Conservation (phyloP, 2,329 filamentous ascomycete species). For the Thelonectria blattea region DNA sequence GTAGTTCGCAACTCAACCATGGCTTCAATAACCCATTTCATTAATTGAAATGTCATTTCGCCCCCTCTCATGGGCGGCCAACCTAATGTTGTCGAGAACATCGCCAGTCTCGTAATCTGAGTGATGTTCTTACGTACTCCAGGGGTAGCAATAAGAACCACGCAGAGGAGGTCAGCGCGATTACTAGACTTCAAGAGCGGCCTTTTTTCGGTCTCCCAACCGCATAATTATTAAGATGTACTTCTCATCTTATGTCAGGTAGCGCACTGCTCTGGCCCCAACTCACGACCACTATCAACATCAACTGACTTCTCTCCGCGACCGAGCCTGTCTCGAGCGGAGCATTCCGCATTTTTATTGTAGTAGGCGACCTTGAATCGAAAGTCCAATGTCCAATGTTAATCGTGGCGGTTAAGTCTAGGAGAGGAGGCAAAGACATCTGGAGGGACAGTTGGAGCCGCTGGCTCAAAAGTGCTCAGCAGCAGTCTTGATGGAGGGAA, state of each 20-base stretch:
- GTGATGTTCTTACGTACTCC: not conserved
- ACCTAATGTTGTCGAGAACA: slow-evolving; percentile 28
- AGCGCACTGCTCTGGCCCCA: slow-evolving; percentile 31
- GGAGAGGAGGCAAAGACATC: no score
- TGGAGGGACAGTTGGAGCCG: no score
- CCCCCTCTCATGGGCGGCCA: slow-evolving; percentile 26
- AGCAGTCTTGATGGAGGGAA: no score
- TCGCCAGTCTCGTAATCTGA: slow-evolving; percentile 25
- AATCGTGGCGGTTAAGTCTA: no score
- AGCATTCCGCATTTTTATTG: slow-evolving; percentile 31
- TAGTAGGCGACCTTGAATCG: slow-evolving; percentile 25
- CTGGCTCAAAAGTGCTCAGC: slow-evolving; percentile 15
- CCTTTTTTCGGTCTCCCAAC: slow-evolving; percentile 21
- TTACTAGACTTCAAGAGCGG: slow-evolving; percentile 21
- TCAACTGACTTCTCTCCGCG: slow-evolving; percentile 21
- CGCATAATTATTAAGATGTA: slow-evolving; percentile 32
- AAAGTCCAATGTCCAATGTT: slow-evolving; percentile 20
- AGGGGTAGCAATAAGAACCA: no score
- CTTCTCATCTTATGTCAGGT: slow-evolving; percentile 33
- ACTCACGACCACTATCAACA: slow-evolving; percentile 30
- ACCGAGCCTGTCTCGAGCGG: slow-evolving; percentile 28
- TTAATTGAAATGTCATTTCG: not conserved
- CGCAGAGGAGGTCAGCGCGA: no score
- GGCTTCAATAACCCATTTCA: not conserved
- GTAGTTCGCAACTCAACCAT: not conserved